Evolutionary conservation across 768 basidiomycete species (phyloP), one percentile per base, ranked within the genome.

Genomic region (Amanita phalloides): DNA sequence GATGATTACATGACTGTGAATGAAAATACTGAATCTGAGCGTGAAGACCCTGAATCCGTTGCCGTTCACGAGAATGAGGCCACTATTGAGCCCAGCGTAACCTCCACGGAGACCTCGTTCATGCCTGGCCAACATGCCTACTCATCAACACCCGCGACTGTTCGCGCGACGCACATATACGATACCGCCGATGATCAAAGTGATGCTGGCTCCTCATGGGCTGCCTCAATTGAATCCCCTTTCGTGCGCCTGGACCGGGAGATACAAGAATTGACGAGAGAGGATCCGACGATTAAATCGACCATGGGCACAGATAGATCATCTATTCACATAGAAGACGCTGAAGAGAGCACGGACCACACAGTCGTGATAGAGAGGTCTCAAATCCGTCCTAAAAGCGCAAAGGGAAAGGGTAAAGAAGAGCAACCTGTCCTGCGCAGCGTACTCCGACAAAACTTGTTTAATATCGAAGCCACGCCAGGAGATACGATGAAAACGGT

Each of bases 91-190:
- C 68, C 75, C 3, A 78, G 76, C 55, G 65, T 72, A 10, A 72
- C 75, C 6, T 71, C 74, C 35, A 80, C 76, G 30, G 85, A 90
- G 54, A 76, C 69, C 51, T 90, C 87, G 3, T 94, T 92, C 64
- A 72, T 83, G 63, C 86, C 86, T 11, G 73, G 74, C 3, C 78
- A 82, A 47, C 86, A 75, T 6, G 85, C 85, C 0, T 71, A 84
- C 50, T 86, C 87, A 1, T 91, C 89, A 2, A 91, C 90, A 1
- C 90, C 90, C 14, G 83, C 86, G 7, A 78, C 73, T 4, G 61
- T 63, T 23, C 67, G 72, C 26, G 55, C 66, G 55, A 58, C 69
- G 54, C 66, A 66, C 49, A 60, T 63, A 4, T 58, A 70, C 37
- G 63, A 74, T 54, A 72, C 59, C 43, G 74, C 74, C 20, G 56